Evolutionary conservation across 2,329 filamentous ascomycete species (phyloP), one percentile per base, ranked within the genome.

Genomic region (Beauveria varroae): DNA sequence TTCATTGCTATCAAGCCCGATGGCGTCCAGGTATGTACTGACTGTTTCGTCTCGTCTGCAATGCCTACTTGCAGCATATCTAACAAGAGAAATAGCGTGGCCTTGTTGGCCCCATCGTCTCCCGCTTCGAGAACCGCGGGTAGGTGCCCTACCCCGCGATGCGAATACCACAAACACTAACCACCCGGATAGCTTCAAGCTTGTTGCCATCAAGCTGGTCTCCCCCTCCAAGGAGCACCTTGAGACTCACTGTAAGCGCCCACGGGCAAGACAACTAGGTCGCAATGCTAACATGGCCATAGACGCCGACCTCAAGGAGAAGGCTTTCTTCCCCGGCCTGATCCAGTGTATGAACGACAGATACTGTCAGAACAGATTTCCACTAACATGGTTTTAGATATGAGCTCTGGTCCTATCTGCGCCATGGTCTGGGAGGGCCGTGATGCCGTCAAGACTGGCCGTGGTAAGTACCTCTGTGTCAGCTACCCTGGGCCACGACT

Each of bases 1-100:
- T 98, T 98, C 90, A 98, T 98, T 86, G 95, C 95, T 77, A 91
- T 99, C 87, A 99, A 99, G 92, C 95, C 93, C 72, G 95, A 98
- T 82, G 95, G 95, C 79, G 95, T 98, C 82, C 95, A 97, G 88
- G 92, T 96, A 88, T 70, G 81, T 64, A 44, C 50, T 56, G 30
- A 62, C 34, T 56, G 9, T 12, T n/a, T n/a, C 30, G 3, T 12
- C 5, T 24, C 26, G 3, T 14, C 20, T 18, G 37, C 34, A 30
- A 52, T 22, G 18, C 47, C 14, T 26, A 18, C 14, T 56, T n/a
- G 16, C 22, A 10, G 47, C 20, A 40, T 57, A 65, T 16, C 69
- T 72, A 62, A 72, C 67, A 64, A 12, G 40, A 46, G 26, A 56
- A 64, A 30, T 75, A 97, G 93, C 93, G 95, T 82, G 95, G 95